Evolutionary conservation across 805 yeast species (phyloP).

Genomic region (Barnettozyma wickerhamii): DNA sequence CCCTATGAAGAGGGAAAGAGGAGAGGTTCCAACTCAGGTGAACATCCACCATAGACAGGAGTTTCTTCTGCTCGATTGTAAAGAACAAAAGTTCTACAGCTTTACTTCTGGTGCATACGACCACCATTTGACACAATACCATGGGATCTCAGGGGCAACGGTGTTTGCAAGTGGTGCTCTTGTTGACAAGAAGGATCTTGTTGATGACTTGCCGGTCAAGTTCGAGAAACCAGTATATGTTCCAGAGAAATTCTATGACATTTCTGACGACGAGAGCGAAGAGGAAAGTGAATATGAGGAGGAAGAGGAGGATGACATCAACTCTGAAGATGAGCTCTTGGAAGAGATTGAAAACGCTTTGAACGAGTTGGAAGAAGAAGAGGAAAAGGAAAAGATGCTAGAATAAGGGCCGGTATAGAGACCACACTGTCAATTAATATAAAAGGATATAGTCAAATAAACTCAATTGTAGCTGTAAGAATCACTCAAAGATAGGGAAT

Average conservation of each 20-base stretch:
- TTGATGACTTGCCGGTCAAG: background rate
- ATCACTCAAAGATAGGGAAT: constrained; percentile 34
- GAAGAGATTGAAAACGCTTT: background rate
- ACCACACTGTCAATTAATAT: too few species aligned
- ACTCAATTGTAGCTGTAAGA: background rate
- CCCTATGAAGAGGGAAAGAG: background rate
- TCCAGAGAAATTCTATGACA: too few species aligned
- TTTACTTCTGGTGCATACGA: background rate
- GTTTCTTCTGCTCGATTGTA: background rate
- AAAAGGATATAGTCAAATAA: too few species aligned
- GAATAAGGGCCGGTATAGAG: too few species aligned
- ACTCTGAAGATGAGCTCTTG: background rate
- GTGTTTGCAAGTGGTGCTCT: background rate
- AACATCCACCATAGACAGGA: background rate
- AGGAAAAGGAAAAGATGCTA: background rate
- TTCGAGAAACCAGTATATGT: too few species aligned
- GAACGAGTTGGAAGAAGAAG: background rate
- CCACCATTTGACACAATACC: background rate
- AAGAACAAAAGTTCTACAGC: background rate
- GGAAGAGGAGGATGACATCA: too few species aligned
- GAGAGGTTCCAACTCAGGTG: background rate
- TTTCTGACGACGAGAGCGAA: background rate
- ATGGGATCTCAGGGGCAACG: background rate
- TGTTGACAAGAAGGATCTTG: background rate
- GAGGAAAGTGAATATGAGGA: background rate